Percentiles rank a stretch among this genome's conserved stretches.
These are phyloP conservation scores for Gentiana straminea DNA, from an alignment of 257 asterid genomes.

Conservation along the genomic window DNA sequence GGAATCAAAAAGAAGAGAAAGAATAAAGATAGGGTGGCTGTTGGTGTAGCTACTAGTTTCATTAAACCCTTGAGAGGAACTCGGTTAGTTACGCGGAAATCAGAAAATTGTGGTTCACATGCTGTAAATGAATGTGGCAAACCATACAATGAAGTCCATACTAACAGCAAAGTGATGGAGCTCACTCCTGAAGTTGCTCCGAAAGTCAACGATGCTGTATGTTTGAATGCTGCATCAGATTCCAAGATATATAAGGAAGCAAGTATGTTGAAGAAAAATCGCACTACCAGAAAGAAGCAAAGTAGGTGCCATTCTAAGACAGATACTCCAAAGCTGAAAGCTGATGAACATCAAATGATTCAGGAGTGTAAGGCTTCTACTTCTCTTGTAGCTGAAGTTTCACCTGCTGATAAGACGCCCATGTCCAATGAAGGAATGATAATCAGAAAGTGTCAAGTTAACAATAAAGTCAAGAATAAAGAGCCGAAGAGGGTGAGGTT, in stretches of 20 bases:
- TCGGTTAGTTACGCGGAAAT: slow-evolving; percentile 14
- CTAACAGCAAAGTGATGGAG: slow-evolving; percentile 18
- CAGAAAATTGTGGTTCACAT: slow-evolving; percentile 10
- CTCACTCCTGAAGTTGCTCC: slow-evolving; percentile 8
- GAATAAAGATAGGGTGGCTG: slow-evolving; percentile 31
- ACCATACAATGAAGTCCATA: slow-evolving; percentile 12
- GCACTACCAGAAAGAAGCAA: slow-evolving; percentile 14
- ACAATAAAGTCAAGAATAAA: slow-evolving; percentile 11
- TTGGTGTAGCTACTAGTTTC: slow-evolving; percentile 18
- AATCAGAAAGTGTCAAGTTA: slow-evolving; percentile 14
- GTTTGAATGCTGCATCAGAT: slow-evolving; percentile 25
- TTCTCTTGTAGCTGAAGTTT: slow-evolving; percentile 17
- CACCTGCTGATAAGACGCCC: slow-evolving; percentile 21
- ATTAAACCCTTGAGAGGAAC: slow-evolving; percentile 15
- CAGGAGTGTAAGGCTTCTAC: slow-evolving; percentile 16
- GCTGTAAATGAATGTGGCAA: slow-evolving; percentile 17
- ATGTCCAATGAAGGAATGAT: slow-evolving; percentile 11
- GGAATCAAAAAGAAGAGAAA: slow-evolving; percentile 16
- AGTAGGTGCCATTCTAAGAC: slow-evolving; percentile 9
- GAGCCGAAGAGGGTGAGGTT: slow-evolving; percentile 39
- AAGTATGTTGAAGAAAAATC: slow-evolving; percentile 15
- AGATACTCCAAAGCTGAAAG: slow-evolving; percentile 16
- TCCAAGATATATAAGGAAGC: slow-evolving; percentile 14
- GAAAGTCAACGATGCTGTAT: slow-evolving; percentile 7
- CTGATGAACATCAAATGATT: slow-evolving; percentile 17